Base-by-base conservation (phyloP, 1,284 basidiomycete species). In the Erythrobasidium hasegawianum region DNA sequence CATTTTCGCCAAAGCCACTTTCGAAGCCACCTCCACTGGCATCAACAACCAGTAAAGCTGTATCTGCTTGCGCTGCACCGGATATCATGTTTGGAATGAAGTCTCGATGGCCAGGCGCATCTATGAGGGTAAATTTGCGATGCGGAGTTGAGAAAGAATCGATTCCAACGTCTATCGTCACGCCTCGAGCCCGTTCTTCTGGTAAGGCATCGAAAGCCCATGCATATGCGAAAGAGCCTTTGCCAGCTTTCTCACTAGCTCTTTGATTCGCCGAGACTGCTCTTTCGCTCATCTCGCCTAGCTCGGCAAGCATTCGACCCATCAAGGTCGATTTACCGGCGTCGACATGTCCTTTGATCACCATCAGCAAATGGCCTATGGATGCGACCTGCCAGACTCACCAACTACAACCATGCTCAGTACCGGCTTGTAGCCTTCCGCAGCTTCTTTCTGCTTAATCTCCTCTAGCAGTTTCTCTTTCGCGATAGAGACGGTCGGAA, bases 31-130 rank as follows among this genome's bases (percentile, higher is more conserved):
- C 95, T 0, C 83, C 86, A 2, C 87, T 82, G 7, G 93, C 87
- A 77, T 97, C 96, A 20, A 98, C 86, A 3, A 98, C 95, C n/a
- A 98, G 83, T 3, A 98, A 79, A 0, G 95, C 94, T 41, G 90
- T 92, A 73, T 98, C 95, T 0, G 96, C 96, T 78, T 97, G 95
- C 0, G 94, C 87, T 1, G 95, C 95, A 1, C 95, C 95, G 0
- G 91, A 95, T 67, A 98, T 98, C 96, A 98, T 98, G 75, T 97
- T 97, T 0, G 96, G 95, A 64, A 98, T 89, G 73, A 98, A 98
- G 75, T 98, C 96, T 71, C 87, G 89, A 78, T 98, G 95, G 0
- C 95, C 95, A 0, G 95, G 95, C 0, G 96, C 95, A 74, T 98
- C 95, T 24, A 98, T 84, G 20, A 98, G 84, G 1, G 93, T 97